A percentile compares a stretch with the other conserved stretches of the same genome.
Evolutionary conservation across 441 rosid genomes (phyloP).

Genomic region (Adansonia madagascariensis): DNA sequence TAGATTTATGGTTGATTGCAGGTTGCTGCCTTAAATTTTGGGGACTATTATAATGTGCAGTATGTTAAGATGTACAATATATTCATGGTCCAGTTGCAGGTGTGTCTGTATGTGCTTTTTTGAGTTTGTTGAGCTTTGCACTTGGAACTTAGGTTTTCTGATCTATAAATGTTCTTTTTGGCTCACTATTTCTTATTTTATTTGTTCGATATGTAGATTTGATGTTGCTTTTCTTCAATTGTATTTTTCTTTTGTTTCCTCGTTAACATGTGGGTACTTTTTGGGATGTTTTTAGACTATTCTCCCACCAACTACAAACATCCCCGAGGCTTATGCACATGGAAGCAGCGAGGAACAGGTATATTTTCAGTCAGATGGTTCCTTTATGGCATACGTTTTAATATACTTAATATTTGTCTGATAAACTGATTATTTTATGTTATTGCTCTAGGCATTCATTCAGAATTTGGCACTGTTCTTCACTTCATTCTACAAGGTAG

Average conservation of each 20-base stretch:
- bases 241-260: not conserved
- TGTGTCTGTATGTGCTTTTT: constrained; percentile 25
- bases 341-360: constrained; percentile 94
- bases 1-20: constrained; percentile 38
- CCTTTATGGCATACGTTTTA: not conserved
- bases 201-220: constrained; percentile 9
- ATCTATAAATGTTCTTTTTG: not conserved
- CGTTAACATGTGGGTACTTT: constrained; percentile 9
- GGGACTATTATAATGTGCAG: constrained; percentile 83
- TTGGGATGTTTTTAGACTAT: constrained; percentile 51
- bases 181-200: constrained; percentile 25
- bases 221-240: not conserved
- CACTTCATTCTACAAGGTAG: constrained; percentile 16
- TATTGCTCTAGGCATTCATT: constrained; percentile 72
- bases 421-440: constrained; percentile 8
- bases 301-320: constrained; percentile 77
- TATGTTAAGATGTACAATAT: constrained; percentile 80
- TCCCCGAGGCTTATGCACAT: constrained; percentile 90
- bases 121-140: constrained; percentile 12
- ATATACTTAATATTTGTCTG: constrained; percentile 5
- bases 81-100: constrained; percentile 51
- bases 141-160: constrained; percentile 8
- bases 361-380: constrained; percentile 35
- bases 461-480: constrained; percentile 14
- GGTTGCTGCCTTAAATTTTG: constrained; percentile 94